These are phyloP conservation scores for Aspergillus homomorphus DNA, from an alignment of 495 filamentous ascomycete genomes.

Conservation along the genomic window DNA sequence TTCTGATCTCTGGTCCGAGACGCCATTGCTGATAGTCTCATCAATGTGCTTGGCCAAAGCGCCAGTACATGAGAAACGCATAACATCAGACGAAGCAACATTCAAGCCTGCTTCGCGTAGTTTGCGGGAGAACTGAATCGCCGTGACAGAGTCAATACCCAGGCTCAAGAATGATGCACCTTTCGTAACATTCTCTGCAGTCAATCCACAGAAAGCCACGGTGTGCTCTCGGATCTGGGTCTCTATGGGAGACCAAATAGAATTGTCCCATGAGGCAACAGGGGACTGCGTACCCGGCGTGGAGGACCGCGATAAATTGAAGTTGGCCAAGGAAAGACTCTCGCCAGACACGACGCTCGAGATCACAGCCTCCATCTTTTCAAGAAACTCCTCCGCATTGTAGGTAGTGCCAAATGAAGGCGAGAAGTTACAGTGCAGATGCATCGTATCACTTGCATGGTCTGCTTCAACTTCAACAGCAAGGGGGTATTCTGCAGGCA, in stretches of 20 bases:
- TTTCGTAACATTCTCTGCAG: constrained; percentile 19
- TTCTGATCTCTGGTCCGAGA: constrained; percentile 7
- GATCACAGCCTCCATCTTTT: constrained; percentile 31
- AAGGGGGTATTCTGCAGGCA: constrained; percentile 35
- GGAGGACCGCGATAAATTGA: constrained; percentile 17
- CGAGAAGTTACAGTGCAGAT: constrained; percentile 24
- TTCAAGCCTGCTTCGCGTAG: constrained; percentile 25
- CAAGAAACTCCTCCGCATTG: constrained; percentile 25
- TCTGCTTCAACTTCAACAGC: constrained; percentile 34
- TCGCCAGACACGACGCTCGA: constrained; percentile 27
- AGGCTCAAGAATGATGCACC: constrained; percentile 33
- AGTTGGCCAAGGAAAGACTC: constrained; percentile 19
- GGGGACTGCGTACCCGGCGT: neutral
- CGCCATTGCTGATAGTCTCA: neutral
- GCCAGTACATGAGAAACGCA: constrained; percentile 32
- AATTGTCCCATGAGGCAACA: constrained; percentile 20
- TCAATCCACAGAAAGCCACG: constrained; percentile 20
- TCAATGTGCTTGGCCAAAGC: constrained; percentile 25
- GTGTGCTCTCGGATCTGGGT: constrained; percentile 19
- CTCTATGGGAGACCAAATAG: constrained; percentile 24
- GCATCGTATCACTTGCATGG: constrained; percentile 15
- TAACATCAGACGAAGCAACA: constrained; percentile 34
- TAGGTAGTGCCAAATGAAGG: constrained; percentile 20
- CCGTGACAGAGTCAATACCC: constrained; percentile 36
- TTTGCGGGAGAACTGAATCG: constrained; percentile 31